Conservation (phyloP, 768 basidiomycete species). For the Chalciporus pseudorubinellus region DNA sequence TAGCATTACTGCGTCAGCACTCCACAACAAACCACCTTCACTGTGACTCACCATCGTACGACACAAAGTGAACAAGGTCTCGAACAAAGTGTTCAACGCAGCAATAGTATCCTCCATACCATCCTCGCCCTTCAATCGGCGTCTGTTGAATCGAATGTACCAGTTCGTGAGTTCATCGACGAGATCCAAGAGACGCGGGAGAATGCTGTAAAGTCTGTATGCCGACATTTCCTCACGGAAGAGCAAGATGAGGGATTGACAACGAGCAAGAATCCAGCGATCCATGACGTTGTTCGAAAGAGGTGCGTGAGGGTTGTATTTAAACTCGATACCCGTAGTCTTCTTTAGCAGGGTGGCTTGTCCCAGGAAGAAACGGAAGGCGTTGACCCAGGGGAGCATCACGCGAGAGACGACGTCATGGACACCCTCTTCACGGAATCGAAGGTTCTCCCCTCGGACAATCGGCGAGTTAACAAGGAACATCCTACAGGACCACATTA, state of each 20-base stretch:
- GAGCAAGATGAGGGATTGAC: slow-evolving; percentile 91
- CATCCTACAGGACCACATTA: slow-evolving; percentile 53
- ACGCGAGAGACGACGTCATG: slow-evolving; percentile 96
- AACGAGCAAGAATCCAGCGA: slow-evolving; percentile 96
- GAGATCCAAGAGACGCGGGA: slow-evolving; percentile 88
- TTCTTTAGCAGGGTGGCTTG: slow-evolving; percentile 88
- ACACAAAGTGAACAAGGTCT: slow-evolving; percentile 90
- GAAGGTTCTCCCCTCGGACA: slow-evolving; percentile 94
- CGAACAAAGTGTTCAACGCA: slow-evolving; percentile 94
- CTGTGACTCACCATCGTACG: slow-evolving; percentile 78
- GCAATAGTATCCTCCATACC: slow-evolving; percentile 82
- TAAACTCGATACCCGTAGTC: slow-evolving; percentile 69
- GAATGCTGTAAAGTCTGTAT: slow-evolving; percentile 95
- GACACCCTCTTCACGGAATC: slow-evolving; percentile 98
- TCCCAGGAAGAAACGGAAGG: slow-evolving; percentile 98
- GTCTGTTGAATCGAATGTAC: slow-evolving; percentile 99
- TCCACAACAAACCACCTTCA: not conserved
- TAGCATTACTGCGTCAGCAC: slow-evolving; percentile 1
- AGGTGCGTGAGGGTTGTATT: slow-evolving; percentile 83
- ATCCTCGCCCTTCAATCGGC: slow-evolving; percentile 92
- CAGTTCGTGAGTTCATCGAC: slow-evolving; percentile 97
- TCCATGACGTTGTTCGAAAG: slow-evolving; percentile 95
- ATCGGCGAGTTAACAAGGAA: slow-evolving; percentile 99
- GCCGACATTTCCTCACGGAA: slow-evolving; percentile 96
- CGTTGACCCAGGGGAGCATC: slow-evolving; percentile 96